Percentiles rank a stretch among this genome's conserved stretches.
Evolutionary conservation across 2,329 filamentous ascomycete genomes (phyloP).

Genomic region (Ophiostoma sp.): DNA sequence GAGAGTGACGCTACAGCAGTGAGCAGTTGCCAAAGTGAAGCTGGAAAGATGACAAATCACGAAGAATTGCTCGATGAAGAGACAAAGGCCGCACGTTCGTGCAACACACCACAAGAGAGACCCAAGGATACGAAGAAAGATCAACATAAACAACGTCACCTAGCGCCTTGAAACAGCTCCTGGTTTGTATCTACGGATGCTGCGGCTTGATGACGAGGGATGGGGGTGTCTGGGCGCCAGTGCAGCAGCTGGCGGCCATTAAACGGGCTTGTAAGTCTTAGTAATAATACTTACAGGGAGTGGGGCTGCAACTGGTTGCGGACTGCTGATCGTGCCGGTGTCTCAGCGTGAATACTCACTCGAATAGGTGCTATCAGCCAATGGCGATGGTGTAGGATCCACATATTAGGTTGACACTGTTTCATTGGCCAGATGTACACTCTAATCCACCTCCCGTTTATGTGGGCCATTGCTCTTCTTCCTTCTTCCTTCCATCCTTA

Average conservation of each 20-base stretch:
- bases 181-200: background rate
- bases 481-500: no score
- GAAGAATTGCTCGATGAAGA: background rate
- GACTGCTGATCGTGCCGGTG: no score
- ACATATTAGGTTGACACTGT: no score
- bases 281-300: background rate
- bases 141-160: background rate
- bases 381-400: no score
- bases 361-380: no score
- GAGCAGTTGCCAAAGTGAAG: background rate
- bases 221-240: background rate
- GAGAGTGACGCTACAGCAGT: background rate
- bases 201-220: slow-evolving; percentile 1
- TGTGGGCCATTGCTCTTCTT: no score
- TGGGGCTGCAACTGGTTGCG: no score
- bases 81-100: background rate
- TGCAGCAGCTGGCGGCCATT: background rate
- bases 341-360: no score
- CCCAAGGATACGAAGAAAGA: background rate
- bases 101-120: background rate
- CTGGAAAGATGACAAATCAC: background rate
- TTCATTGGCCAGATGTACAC: no score
- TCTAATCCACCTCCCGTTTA: no score
- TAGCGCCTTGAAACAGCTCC: slow-evolving; percentile 9
- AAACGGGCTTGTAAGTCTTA: background rate